These are phyloP conservation scores for Schwanniomyces yamadae DNA, from an alignment of 805 yeast species.

Conservation along the genomic window DNA sequence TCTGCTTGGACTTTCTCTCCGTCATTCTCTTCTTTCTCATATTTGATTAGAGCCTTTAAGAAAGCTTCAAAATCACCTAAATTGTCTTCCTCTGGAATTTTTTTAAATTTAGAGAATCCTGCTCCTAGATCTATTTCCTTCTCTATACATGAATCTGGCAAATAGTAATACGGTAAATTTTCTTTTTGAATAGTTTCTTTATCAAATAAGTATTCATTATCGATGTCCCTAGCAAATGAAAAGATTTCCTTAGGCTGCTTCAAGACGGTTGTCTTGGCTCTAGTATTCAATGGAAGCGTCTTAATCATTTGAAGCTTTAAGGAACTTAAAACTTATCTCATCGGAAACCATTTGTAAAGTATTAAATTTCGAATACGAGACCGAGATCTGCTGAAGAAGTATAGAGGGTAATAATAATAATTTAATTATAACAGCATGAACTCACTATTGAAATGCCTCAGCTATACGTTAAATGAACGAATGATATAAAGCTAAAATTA, in stretches of 20 bases:
- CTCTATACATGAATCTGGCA: constrained; percentile 71
- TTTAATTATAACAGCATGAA: too few species aligned
- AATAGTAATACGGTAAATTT: constrained; percentile 65
- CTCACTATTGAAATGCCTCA: too few species aligned
- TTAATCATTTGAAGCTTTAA: constrained; percentile 18
- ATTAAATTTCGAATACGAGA: too few species aligned
- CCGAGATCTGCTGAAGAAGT: too few species aligned
- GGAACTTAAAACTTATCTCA: not conserved
- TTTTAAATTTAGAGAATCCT: constrained; percentile 61
- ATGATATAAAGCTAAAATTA: too few species aligned
- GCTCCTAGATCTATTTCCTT: constrained; percentile 58
- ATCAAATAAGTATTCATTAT: constrained; percentile 42
- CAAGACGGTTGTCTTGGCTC: constrained; percentile 65
- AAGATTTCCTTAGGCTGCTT: constrained; percentile 84
- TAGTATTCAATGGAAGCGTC: constrained; percentile 42
- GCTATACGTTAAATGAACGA: too few species aligned
- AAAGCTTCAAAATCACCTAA: constrained; percentile 57
- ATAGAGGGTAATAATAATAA: too few species aligned
- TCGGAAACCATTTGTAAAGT: too few species aligned
- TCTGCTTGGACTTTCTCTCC: constrained; percentile 55
- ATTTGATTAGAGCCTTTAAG: constrained; percentile 50
- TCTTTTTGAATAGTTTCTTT: constrained; percentile 50
- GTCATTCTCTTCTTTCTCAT: constrained; percentile 48
- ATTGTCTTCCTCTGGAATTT: constrained; percentile 54
- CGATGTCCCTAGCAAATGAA: constrained; percentile 61